Evolutionary conservation across 1,284 basidiomycete species (phyloP), one percentile per base, ranked within the genome.

Genomic region (Testicularia cyperi): DNA sequence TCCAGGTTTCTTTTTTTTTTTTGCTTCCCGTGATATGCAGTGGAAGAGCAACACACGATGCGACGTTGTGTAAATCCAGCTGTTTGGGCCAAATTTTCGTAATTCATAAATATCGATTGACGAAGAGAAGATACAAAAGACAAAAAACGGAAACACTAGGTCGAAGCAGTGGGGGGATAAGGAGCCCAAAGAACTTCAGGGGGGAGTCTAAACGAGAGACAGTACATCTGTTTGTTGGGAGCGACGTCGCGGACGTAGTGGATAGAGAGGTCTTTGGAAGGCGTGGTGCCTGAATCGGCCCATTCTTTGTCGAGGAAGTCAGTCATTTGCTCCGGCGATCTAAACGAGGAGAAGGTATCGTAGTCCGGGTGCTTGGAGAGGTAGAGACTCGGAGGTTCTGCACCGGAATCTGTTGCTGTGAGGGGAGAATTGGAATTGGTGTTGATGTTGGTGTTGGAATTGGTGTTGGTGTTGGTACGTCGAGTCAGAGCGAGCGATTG

Each of bases 161-260:
- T n/a, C n/a, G n/a, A n/a, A n/a, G n/a, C n/a, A n/a, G n/a, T n/a
- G n/a, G n/a, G n/a, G n/a, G n/a, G 26, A 2, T 33, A 7, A n/a
- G 28, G 6, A 9, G 40, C 30, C 51, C 49, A 68, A 6, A 70
- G 52, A 8, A 74, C 65, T 48, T 79, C 66, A 12, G 56, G 40
- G 15, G 92, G 90, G 18, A 97, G 82, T 35, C 86, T 81, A 81
- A 99, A 98, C 70, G 86, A 87, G 42, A 99, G 83, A 78, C 95
- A 95, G 78, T 95, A 98, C 95, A 98, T 98, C 70, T 94, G 88
- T 79, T 98, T 98, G 79, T 86, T 90, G 3, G 95, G 95, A 2
- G 94, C 92, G 7, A 99, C 94, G 12, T 87, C 86, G 37, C 95
- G 84, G 24, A 99, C 94, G 62, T 86, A 82, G 70, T 91, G 86